Percentiles rank a stretch among this genome's conserved stretches.
Conservation (phyloP, 805 yeast species). For the Nakazawaea wickerhamii region DNA sequence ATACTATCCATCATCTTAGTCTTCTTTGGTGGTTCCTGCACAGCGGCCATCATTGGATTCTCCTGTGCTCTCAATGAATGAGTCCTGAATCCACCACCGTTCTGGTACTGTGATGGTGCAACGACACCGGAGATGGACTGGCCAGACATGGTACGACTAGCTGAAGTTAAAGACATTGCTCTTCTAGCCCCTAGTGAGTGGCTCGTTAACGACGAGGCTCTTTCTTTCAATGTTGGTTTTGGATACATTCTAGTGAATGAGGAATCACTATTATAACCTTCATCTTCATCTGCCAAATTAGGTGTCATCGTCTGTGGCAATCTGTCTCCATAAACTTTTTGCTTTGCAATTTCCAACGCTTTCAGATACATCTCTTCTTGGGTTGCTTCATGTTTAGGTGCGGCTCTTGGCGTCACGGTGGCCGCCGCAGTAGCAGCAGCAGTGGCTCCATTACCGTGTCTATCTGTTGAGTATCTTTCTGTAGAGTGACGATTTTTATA, state of each 20-base stretch:
- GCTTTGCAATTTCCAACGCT: slow-evolving; percentile 52
- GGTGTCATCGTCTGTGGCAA: background rate
- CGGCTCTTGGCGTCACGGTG: background rate
- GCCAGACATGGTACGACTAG: slow-evolving; percentile 12
- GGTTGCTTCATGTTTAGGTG: slow-evolving; percentile 19
- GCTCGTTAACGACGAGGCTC: slow-evolving; percentile 1
- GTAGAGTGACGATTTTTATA: background rate
- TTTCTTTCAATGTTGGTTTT: background rate
- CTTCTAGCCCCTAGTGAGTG: slow-evolving; percentile 7
- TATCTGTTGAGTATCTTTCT: too few relatives aligned
- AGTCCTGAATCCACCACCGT: slow-evolving; percentile 24
- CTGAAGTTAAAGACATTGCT: slow-evolving; percentile 13
- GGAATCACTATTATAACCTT: slow-evolving; percentile 11
- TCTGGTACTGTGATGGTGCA: background rate
- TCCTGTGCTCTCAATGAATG: slow-evolving; percentile 24
- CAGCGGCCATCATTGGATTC: slow-evolving; percentile 13
- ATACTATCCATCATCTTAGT: slow-evolving; percentile 13
- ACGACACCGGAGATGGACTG: background rate
- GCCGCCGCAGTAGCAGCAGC: background rate
- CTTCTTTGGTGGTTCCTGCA: slow-evolving; percentile 15
- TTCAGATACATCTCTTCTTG: slow-evolving; percentile 49
- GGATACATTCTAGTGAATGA: slow-evolving; percentile 9
- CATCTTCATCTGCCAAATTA: slow-evolving; percentile 1
- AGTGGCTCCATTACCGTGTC: background rate
- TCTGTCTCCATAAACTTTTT: slow-evolving; percentile 46